A percentile compares a stretch with the other conserved stretches of the same genome.
phyloP scores from a whole-genome alignment of 1,139 yeast species.

The Insectozyma bohioensis region DNA sequence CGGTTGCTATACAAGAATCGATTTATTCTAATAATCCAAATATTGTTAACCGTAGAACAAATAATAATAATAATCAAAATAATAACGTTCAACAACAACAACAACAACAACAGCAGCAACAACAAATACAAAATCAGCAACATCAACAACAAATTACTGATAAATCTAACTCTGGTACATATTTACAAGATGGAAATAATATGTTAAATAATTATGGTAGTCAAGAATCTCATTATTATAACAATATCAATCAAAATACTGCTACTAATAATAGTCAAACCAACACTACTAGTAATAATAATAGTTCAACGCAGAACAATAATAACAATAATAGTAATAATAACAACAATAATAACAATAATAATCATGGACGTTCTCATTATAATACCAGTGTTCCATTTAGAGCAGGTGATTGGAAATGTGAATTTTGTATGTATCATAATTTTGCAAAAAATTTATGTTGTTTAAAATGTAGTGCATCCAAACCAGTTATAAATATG shows the following conservation, averaged over 20 bases:
- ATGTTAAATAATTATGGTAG: too few species aligned
- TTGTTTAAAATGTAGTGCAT: conserved; percentile 85
- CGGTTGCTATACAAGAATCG: conserved; percentile 60
- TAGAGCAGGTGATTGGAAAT: conserved; percentile 97
- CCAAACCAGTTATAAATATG: conserved; percentile 53
- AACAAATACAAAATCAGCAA: conserved; percentile 4
- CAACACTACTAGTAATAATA: conserved; percentile 11
- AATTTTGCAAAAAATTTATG: conserved; percentile 90
- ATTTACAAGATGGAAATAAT: too few species aligned
- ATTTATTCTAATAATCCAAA: conserved; percentile 19
- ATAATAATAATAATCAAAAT: conserved; percentile 5
- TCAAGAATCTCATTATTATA: too few species aligned
- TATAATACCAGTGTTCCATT: conserved; percentile 61
- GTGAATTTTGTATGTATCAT: conserved; percentile 84
- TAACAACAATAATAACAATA: conserved; percentile 11
- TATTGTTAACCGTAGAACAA: conserved; percentile 1
- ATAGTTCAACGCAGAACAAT: conserved; percentile 7
- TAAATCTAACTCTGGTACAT: conserved; percentile 9
- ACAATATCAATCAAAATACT: conserved; percentile 9
- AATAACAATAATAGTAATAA: conserved; percentile 9
- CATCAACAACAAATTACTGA: conserved; percentile 8
- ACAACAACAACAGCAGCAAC: conserved; percentile 5
- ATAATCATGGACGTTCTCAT: conserved; percentile 13
- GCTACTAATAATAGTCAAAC: conserved; percentile 6
- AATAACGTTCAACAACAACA: conserved; percentile 12